Base-by-base conservation (phyloP, 2,329 filamentous ascomycete species). In the Botrytis squamosa region DNA sequence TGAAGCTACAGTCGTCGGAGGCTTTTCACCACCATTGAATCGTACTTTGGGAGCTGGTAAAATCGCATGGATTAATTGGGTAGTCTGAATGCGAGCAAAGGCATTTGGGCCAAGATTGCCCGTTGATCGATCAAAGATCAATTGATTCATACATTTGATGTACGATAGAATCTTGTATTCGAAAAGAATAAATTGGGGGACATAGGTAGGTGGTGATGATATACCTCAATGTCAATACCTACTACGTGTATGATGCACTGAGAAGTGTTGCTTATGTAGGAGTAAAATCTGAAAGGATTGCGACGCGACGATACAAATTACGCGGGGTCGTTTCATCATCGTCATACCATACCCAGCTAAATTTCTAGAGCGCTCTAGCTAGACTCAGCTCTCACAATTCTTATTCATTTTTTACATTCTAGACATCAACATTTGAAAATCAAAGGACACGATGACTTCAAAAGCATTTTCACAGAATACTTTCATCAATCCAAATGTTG, bases 121-220 rank as follows among this genome's bases (percentile, higher is more conserved):
- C 75, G 90, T 86, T 81, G 92, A 90, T 84, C 94, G 91, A 81
- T 93, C 90, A 82, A 96, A 86, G 75, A 97, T 85, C 82, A 91
- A 90, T 81, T 89, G 85, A 89, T 92, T 91, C 90, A 94, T 95
- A 85, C 89, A 92, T 91, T 82, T 75, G 72, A 14, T 73, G 59
- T 22, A 44, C 52, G 6, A 22, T 44, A 63, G 40, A 71, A 3
- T 25, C 29, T 25, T 5, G 57, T 29, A 46, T 40, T 49, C 25
- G 40, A 59, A 44, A 38, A 5, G 16, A 9, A 38, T 25, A 14
- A 40, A 62, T 55, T 46, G 33, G 59, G 33, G 40, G 62, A 44
- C 42, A 22, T 57, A 44, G 38, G 49, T 46, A 44, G 14, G n/a
- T 40, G 49, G 22, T n/a, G 38, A 38, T 67, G 36, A 52, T 57